Percentiles rank a stretch among this genome's conserved stretches.
Evolutionary conservation across 192 early-diverging fungal species (phyloP).

Genomic region (Coemansia reversa): DNA sequence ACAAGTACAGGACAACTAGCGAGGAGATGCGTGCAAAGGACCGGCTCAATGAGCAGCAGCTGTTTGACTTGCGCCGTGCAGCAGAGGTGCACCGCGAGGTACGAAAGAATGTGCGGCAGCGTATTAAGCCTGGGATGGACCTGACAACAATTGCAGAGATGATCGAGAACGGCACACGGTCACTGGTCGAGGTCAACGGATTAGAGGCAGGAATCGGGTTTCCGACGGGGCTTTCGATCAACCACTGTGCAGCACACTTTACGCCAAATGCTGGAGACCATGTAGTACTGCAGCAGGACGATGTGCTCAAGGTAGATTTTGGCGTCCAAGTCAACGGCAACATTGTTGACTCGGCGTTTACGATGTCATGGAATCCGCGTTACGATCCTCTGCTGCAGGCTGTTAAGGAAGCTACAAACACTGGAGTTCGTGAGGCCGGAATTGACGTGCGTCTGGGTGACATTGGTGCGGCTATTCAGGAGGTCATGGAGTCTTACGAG

Average conservation of each 20-base stretch:
- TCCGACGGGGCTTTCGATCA: conserved; percentile 91
- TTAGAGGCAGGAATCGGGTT: conserved; percentile 88
- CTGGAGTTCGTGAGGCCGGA: conserved; percentile 91
- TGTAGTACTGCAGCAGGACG: conserved; percentile 81
- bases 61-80: conserved; percentile 80
- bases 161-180: conserved; percentile 94
- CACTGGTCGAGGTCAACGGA: conserved; percentile 82
- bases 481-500: conserved; percentile 99
- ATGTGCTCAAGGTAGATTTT: conserved; percentile 97
- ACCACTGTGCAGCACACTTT: conserved; percentile 95
- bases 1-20: conserved; percentile 81
- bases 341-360: conserved; percentile 96
- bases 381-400: conserved; percentile 85
- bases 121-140: conserved; percentile 91
- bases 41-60: conserved; percentile 65
- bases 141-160: conserved; percentile 90
- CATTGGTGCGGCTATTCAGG: conserved; percentile 93
- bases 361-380: conserved; percentile 85
- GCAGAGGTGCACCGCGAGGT: conserved; percentile 96
- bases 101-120: conserved; percentile 72
- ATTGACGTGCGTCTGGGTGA: conserved; percentile 95
- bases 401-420: conserved; percentile 94
- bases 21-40: conserved; percentile 92
- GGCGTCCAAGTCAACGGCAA: conserved; percentile 90
- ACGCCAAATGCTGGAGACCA: conserved; percentile 97